Conservation (phyloP, 1,284 basidiomycete genomes). For the Boletellus dicymbophilus region DNA sequence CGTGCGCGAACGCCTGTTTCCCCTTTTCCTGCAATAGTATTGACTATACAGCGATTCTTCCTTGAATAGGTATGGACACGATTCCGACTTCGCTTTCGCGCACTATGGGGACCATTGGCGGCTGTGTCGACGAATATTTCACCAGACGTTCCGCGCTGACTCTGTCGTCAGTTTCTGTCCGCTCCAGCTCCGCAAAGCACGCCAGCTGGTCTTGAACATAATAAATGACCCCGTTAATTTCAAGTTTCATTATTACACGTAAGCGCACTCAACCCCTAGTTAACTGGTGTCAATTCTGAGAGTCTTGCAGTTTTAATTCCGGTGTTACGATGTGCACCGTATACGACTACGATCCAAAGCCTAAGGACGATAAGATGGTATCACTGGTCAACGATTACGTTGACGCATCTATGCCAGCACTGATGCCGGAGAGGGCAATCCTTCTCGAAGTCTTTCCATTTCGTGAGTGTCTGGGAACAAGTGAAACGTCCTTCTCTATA, state of each 20-base stretch:
- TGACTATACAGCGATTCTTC: too few species aligned
- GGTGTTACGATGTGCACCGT: constrained; percentile 9
- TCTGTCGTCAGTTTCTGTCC: constrained; percentile 5
- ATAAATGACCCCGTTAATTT: constrained; percentile 7
- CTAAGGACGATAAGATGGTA: constrained; percentile 11
- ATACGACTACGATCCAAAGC: constrained; percentile 18
- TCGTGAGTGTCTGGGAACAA: constrained; percentile 7
- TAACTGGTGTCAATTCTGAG: not conserved
- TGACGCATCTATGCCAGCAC: not conserved
- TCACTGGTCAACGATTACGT: not conserved
- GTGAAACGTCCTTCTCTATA: not conserved
- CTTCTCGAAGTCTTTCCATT: constrained; percentile 20
- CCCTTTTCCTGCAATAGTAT: too few species aligned
- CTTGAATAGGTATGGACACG: constrained; percentile 4
- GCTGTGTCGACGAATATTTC: constrained; percentile 10
- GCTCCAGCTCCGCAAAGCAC: constrained; percentile 13
- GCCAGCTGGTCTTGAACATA: constrained; percentile 10
- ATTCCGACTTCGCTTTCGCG: constrained; percentile 3
- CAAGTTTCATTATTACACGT: constrained; percentile 4
- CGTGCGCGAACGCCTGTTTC: too few species aligned
- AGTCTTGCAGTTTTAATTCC: constrained; percentile 1
- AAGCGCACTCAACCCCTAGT: not conserved
- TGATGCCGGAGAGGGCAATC: constrained; percentile 4
- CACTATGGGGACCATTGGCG: constrained; percentile 13
- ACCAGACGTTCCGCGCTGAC: constrained; percentile 8